Evolutionary conservation across 1,284 basidiomycete species (phyloP).

Genomic region (Ustilago nuda): DNA sequence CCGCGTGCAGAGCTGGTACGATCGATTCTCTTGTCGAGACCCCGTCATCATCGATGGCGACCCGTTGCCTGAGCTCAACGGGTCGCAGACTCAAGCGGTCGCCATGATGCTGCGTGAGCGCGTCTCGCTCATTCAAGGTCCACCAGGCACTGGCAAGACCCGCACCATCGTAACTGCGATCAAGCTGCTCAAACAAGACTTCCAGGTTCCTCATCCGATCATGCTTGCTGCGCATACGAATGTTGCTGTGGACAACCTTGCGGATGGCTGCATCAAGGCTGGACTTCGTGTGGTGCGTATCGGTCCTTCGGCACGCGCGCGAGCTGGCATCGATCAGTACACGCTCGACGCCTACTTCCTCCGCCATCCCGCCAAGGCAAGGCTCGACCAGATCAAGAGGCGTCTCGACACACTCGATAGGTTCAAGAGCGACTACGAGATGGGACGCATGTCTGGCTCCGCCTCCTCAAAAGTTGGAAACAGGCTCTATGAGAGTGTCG

Average conservation of each 20-base stretch:
- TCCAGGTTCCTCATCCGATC: conserved; percentile 83
- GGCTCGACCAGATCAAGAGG: conserved; percentile 70
- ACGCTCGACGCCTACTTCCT: conserved; percentile 79
- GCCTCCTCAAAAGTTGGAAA: conserved; percentile 39
- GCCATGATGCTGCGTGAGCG: conserved; percentile 86
- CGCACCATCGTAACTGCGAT: conserved; percentile 88
- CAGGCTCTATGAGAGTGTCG: conserved; percentile 43
- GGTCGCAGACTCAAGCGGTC: conserved; percentile 83
- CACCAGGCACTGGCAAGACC: conserved; percentile 96
- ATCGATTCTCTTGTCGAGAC: conserved; percentile 70
- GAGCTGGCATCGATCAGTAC: conserved; percentile 74
- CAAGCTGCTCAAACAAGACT: conserved; percentile 85
- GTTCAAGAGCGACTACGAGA: conserved; percentile 42
- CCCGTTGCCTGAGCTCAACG: conserved; percentile 80
- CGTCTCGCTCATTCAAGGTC: conserved; percentile 87
- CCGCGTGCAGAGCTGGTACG: conserved; percentile 69
- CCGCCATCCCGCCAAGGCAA: conserved; percentile 74
- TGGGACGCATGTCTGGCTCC: conserved; percentile 20
- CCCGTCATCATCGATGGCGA: conserved; percentile 83
- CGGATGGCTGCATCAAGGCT: conserved; percentile 75
- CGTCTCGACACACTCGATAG: conserved; percentile 37
- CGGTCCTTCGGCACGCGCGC: conserved; percentile 74
- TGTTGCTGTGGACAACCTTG: conserved; percentile 91
- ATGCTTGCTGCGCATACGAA: conserved; percentile 93
- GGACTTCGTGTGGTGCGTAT: conserved; percentile 82